Percentiles rank a stretch among this genome's conserved stretches.
phyloP scores from a whole-genome alignment of 2,329 filamentous ascomycete genomes.

The Peltaster fructicola region DNA sequence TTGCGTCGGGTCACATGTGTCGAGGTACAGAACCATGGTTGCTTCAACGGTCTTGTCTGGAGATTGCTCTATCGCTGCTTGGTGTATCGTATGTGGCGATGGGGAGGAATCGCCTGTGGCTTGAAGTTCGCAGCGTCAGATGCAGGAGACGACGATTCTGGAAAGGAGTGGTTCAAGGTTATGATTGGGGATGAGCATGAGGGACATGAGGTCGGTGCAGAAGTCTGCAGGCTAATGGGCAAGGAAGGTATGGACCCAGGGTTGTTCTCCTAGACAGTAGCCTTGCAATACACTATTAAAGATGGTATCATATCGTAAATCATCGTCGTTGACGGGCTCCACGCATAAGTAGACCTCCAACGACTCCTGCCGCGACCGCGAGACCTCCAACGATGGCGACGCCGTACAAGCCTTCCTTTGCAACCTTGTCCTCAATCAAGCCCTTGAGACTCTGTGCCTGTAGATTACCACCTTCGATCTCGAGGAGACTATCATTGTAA shows the following conservation, averaged over 20 bases:
- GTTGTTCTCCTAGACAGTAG: too few relatives aligned
- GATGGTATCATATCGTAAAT: too few relatives aligned
- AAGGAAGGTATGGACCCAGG: slow-evolving; percentile 8
- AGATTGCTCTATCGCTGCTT: slow-evolving; percentile 17
- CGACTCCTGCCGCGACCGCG: slow-evolving; percentile 79
- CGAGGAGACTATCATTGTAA: slow-evolving; percentile 84
- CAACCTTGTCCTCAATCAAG: slow-evolving; percentile 90
- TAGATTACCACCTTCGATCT: slow-evolving; percentile 79
- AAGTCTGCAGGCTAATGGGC: slow-evolving; percentile 12
- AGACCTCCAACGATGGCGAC: slow-evolving; percentile 90
- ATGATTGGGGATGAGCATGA: slow-evolving; percentile 4
- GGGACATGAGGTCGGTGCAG: slow-evolving; percentile 12
- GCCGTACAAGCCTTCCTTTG: slow-evolving; percentile 82
- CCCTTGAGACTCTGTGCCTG: slow-evolving; percentile 74
- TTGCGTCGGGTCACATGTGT: slow-evolving; percentile 14
- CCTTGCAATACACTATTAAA: too few relatives aligned
- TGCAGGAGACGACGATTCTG: slow-evolving; percentile 5
- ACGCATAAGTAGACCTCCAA: slow-evolving; percentile 72
- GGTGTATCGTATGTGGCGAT: slow-evolving; percentile 18
- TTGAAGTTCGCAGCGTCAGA: slow-evolving; percentile 11
- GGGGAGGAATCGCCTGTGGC: slow-evolving; percentile 17
- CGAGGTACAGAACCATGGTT: slow-evolving; percentile 16
- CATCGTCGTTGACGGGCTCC: too few relatives aligned
- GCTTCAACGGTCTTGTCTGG: slow-evolving; percentile 19
- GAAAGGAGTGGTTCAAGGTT: slow-evolving; percentile 4